These are phyloP conservation scores for Candida namnaoensis DNA, from an alignment of 805 yeast species.

Conservation along the genomic window DNA sequence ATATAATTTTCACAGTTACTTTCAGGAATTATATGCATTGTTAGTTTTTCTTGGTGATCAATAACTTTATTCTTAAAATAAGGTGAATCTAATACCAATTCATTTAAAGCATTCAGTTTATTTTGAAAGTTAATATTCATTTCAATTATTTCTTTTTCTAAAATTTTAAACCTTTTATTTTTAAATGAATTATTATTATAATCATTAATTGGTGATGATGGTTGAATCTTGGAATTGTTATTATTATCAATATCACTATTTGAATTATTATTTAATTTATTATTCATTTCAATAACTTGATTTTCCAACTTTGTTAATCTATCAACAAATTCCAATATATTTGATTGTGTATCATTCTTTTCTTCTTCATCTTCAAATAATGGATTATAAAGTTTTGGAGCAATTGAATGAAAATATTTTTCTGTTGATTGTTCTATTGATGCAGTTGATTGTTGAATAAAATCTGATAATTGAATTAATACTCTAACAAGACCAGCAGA, in stretches of 20 bases:
- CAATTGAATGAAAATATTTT: constrained; percentile 1
- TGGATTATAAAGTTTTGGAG: neutral
- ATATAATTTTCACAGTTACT: too few relatives aligned
- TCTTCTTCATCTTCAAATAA: neutral
- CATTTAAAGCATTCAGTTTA: constrained; percentile 1
- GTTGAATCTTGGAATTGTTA: too few relatives aligned
- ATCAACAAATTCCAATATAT: neutral
- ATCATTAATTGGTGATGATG: too few relatives aligned
- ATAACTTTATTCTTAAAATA: too few relatives aligned
- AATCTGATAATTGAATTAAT: constrained; percentile 11
- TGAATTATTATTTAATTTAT: neutral
- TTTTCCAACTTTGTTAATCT: neutral
- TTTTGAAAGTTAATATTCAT: constrained; percentile 3
- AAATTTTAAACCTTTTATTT: constrained; percentile 5
- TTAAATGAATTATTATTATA: neutral
- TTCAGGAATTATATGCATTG: too few relatives aligned
- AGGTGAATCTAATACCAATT: too few relatives aligned
- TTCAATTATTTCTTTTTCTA: constrained; percentile 13
- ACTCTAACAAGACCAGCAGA: constrained; percentile 24
- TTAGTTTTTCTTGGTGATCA: too few relatives aligned
- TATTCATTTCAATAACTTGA: neutral
- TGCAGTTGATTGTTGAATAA: constrained; percentile 11
- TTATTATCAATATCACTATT: too few relatives aligned
- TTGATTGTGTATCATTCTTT: neutral
- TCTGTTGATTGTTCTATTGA: constrained; percentile 8